Evolutionary conservation across 495 filamentous ascomycete genomes (phyloP).

Genomic region (Polyplosphaeria fusca): DNA sequence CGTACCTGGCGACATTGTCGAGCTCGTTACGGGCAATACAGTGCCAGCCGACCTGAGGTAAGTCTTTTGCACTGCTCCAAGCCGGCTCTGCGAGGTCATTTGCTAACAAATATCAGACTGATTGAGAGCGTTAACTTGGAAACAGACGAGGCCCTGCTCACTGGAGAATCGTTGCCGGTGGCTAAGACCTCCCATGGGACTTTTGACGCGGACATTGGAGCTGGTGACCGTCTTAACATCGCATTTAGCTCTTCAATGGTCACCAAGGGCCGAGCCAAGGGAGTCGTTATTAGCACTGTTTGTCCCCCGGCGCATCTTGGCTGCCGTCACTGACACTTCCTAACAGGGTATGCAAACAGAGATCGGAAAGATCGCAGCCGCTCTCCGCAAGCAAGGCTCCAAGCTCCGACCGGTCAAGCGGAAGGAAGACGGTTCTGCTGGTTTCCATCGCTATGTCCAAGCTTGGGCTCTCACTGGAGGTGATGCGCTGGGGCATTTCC

Average conservation of each 20-base stretch:
- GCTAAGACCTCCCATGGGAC: slow-evolving; percentile 45
- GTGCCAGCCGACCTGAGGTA: slow-evolving; percentile 63
- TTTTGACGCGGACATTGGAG: slow-evolving; percentile 48
- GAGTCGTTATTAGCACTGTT: slow-evolving; percentile 59
- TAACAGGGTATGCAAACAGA: slow-evolving; percentile 62
- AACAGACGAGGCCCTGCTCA: slow-evolving; percentile 68
- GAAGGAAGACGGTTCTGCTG: slow-evolving; percentile 29
- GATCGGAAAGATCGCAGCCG: slow-evolving; percentile 64
- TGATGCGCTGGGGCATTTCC: slow-evolving; percentile 61
- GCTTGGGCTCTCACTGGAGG: slow-evolving; percentile 62
- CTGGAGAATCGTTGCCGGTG: slow-evolving; percentile 70
- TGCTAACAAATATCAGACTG: slow-evolving; percentile 40
- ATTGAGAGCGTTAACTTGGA: slow-evolving; percentile 67
- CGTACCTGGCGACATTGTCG: slow-evolving; percentile 72
- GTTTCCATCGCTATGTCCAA: slow-evolving; percentile 60
- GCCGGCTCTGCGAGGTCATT: too few species aligned
- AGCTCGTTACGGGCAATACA: slow-evolving; percentile 62
- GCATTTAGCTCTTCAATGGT: slow-evolving; percentile 68
- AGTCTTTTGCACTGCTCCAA: neutral
- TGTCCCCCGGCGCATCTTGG: neutral
- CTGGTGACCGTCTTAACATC: slow-evolving; percentile 68
- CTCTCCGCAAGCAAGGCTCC: slow-evolving; percentile 47
- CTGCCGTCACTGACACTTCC: neutral
- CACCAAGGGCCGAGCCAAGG: slow-evolving; percentile 63
- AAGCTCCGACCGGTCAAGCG: slow-evolving; percentile 44